phyloP scores from a whole-genome alignment of 1,284 basidiomycete genomes.

The Moesziomyces aphidis region DNA sequence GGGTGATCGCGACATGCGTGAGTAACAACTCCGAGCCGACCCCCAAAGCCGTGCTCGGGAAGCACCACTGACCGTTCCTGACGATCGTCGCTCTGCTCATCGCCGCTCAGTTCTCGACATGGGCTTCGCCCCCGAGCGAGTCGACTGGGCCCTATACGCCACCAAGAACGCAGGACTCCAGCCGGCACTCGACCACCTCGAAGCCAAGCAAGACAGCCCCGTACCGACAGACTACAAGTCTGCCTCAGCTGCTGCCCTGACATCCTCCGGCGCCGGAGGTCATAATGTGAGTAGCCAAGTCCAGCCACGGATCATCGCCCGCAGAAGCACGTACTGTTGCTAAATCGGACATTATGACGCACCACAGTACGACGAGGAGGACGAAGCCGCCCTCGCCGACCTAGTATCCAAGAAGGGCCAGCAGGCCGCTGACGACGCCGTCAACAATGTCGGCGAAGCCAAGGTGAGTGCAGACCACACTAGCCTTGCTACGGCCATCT shows the following conservation, averaged over 20 bases:
- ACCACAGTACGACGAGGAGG: slow-evolving; percentile 57
- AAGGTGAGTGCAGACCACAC: slow-evolving; percentile 37
- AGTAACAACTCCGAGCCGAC: not conserved
- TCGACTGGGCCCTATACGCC: slow-evolving; percentile 64
- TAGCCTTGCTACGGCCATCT: no score
- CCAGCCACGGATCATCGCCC: not conserved
- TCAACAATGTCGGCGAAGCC: slow-evolving; percentile 46
- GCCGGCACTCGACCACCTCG: slow-evolving; percentile 65
- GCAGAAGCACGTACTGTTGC: not conserved
- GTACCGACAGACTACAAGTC: slow-evolving; percentile 55
- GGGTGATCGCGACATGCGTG: slow-evolving; percentile 42
- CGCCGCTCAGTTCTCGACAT: slow-evolving; percentile 58
- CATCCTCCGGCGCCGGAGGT: slow-evolving; percentile 16
- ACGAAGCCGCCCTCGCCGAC: slow-evolving; percentile 55
- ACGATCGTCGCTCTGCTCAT: not conserved
- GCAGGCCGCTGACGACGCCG: slow-evolving; percentile 48
- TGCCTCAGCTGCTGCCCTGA: slow-evolving; percentile 11
- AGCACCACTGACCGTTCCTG: not conserved
- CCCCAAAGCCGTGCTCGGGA: no score
- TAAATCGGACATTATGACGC: not conserved
- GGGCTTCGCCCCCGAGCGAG: slow-evolving; percentile 63
- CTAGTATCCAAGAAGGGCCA: slow-evolving; percentile 54
- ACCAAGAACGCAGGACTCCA: slow-evolving; percentile 58
- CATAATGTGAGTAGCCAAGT: slow-evolving; percentile 32
- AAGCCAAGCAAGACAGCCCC: slow-evolving; percentile 59